Evolutionary conservation across 2,329 filamentous ascomycete genomes (phyloP).

Genomic region (Alternaria conjuncta): DNA sequence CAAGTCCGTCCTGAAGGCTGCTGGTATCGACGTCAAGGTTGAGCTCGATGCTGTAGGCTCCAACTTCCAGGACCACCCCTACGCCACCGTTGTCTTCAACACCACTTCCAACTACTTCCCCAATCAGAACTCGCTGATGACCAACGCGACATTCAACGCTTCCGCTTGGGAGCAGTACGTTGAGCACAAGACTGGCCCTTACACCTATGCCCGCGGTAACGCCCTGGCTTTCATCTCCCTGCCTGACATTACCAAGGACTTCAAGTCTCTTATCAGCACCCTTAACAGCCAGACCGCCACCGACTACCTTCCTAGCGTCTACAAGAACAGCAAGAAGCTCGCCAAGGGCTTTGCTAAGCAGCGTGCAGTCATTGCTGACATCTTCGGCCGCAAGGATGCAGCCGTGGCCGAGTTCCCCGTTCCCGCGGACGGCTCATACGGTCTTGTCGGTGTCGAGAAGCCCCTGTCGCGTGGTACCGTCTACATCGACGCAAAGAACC

Average conservation of each 20-base stretch:
- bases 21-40: slow-evolving; percentile 33
- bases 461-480: slow-evolving; percentile 44
- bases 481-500: slow-evolving; percentile 41
- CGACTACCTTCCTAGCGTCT: slow-evolving; percentile 31
- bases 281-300: slow-evolving; percentile 18
- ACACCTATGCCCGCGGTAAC: slow-evolving; percentile 33
- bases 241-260: slow-evolving; percentile 28
- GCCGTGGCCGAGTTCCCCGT: slow-evolving; percentile 36
- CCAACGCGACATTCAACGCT: slow-evolving; percentile 43
- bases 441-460: slow-evolving; percentile 40
- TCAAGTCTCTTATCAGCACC: slow-evolving; percentile 4
- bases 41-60: slow-evolving; percentile 41
- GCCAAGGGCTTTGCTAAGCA: slow-evolving; percentile 31
- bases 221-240: slow-evolving; percentile 34
- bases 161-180: slow-evolving; percentile 40
- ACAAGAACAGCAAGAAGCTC: slow-evolving; percentile 28
- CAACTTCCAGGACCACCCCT: slow-evolving; percentile 46
- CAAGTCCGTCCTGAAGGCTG: slow-evolving; percentile 35
- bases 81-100: slow-evolving; percentile 30
- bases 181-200: slow-evolving; percentile 41
- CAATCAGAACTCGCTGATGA: slow-evolving; percentile 28
- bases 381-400: slow-evolving; percentile 31
- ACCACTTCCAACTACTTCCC: slow-evolving; percentile 29
- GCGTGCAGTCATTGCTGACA: slow-evolving; percentile 26
- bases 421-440: slow-evolving; percentile 45